These are phyloP conservation scores for Halophytophthora polymorphica DNA, from an alignment of 352 stramenopile species.

Conservation along the genomic window DNA sequence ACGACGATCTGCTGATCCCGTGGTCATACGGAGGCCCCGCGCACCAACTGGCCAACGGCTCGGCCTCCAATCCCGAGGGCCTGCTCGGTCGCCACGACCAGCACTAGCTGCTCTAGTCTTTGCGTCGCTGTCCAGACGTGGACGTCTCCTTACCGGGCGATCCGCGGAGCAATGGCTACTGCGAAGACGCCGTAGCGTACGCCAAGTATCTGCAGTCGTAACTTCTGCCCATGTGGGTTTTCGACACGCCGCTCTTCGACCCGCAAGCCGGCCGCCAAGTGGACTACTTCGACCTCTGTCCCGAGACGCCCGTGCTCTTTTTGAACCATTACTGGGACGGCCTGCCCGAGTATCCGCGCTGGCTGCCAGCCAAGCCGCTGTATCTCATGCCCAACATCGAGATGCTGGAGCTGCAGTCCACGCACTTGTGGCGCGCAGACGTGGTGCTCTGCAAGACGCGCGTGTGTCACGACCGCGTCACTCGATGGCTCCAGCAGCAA, in stretches of 20 bases:
- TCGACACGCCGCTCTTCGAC: constrained; percentile 25
- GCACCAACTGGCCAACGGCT: neutral
- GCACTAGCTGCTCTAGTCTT: constrained; percentile 18
- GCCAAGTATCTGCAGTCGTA: constrained; percentile 39
- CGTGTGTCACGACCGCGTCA: constrained; percentile 37
- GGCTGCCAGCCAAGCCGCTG: constrained; percentile 30
- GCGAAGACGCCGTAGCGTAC: constrained; percentile 43
- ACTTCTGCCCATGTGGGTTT: constrained; percentile 29
- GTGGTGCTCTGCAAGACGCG: constrained; percentile 54
- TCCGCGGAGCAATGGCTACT: constrained; percentile 41
- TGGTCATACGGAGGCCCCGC: constrained; percentile 24
- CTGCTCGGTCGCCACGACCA: constrained; percentile 26
- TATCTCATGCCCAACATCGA: constrained; percentile 52
- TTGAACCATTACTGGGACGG: constrained; percentile 56
- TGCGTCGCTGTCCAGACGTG: constrained; percentile 38
- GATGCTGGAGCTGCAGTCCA: constrained; percentile 45
- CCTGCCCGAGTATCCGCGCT: constrained; percentile 5
- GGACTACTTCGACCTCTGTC: constrained; percentile 57
- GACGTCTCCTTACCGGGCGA: constrained; percentile 38
- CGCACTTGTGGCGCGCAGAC: constrained; percentile 50
- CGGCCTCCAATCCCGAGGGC: neutral
- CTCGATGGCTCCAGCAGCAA: constrained; percentile 43
- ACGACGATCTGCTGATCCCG: constrained; percentile 24
- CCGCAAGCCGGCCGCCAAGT: constrained; percentile 8
- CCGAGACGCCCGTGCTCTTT: constrained; percentile 36